Base-by-base conservation (phyloP, 2,329 filamentous ascomycete species). In the Rosellinia necatrix region DNA sequence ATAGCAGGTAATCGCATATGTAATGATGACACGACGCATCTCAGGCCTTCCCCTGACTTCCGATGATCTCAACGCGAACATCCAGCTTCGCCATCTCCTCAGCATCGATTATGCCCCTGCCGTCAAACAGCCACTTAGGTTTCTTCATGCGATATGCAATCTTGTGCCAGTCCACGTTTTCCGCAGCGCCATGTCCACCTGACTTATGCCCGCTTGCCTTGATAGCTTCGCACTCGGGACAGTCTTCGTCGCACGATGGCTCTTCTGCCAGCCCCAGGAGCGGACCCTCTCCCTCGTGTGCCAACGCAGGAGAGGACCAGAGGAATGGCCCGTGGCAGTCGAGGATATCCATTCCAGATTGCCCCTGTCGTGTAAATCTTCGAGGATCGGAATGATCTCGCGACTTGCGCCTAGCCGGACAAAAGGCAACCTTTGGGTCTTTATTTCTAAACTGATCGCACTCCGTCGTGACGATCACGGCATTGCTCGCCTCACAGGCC, bases 81-180 rank as follows among this genome's bases (percentile, higher is more conserved):
- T 78, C 80, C n/a, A 83, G 70, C 70, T 75, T 76, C 34, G 72
- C 71, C 74, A 82, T 76, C 61, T 76, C 73, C 19, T 70, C 69
- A 15, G 73, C 74, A 61, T 83, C 78, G 42, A 83, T 75, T 25
- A 82, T 75, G 34, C 80, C 79, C 51, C 78, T 78, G n/a, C 81
- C 81, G 56, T 84, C 81, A 69, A 84, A 84, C 22, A 83, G 72
- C 79, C 79, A 82, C 53, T 76, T 78, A 9, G 81, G 81, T 70
- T 79, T 77, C 44, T 73, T 73, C 79, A 83, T 82, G 60, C 70
- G 68, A 49, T 73, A 67, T 40, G 78, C 72, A 38, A 83, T 78
- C 68, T 71, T 75, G 51, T 71, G 72, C 81, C 81, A 84, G 71
- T 83, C 78, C 15, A 83, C 66, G 32, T 70, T 73, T 67, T 78